A percentile compares a stretch with the other conserved stretches of the same genome.
Conservation (phyloP, 2,329 filamentous ascomycete genomes). For the Teratosphaeria nubilosa region DNA sequence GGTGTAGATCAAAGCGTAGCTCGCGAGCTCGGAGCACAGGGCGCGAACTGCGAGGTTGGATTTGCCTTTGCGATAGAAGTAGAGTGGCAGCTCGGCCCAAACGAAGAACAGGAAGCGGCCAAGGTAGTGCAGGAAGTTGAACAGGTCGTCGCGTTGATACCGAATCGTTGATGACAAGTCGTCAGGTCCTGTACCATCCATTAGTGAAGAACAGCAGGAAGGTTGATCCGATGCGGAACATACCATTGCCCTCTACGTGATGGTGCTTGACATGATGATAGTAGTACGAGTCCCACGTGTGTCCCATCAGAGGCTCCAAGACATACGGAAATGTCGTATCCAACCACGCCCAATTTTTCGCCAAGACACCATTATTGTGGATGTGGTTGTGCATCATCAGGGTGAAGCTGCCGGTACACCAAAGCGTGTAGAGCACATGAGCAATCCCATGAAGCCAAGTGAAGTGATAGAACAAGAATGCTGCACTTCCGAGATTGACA, state of each 20-base stretch:
- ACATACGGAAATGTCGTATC: slow-evolving; percentile 64
- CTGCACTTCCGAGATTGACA: slow-evolving; percentile 59
- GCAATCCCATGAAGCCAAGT: slow-evolving; percentile 56
- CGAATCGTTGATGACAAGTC: slow-evolving; percentile 68
- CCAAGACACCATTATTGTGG: slow-evolving; percentile 60
- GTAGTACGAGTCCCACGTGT: slow-evolving; percentile 78
- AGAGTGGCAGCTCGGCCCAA: slow-evolving; percentile 65
- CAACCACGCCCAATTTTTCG: slow-evolving; percentile 44
- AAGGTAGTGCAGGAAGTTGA: slow-evolving; percentile 61
- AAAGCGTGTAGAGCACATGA: slow-evolving; percentile 56
- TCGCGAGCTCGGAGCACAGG: slow-evolving; percentile 51
- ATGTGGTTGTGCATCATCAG: slow-evolving; percentile 81
- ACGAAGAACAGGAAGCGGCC: slow-evolving; percentile 63
- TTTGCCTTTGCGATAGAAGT: slow-evolving; percentile 59
- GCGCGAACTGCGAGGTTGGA: slow-evolving; percentile 44
- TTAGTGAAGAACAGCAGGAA: neutral
- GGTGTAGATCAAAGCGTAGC: slow-evolving; percentile 44
- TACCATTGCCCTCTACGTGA: slow-evolving; percentile 63
- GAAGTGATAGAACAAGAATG: slow-evolving; percentile 56
- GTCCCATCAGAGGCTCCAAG: slow-evolving; percentile 65
- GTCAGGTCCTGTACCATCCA: slow-evolving; percentile 45
- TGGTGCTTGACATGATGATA: slow-evolving; percentile 83
- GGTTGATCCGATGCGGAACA: neutral
- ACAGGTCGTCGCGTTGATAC: slow-evolving; percentile 60
- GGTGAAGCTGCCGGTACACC: slow-evolving; percentile 64